Percentiles rank a stretch among this genome's conserved stretches.
Evolutionary conservation across 805 yeast species (phyloP).

Genomic region (Metschnikowia proteae): DNA sequence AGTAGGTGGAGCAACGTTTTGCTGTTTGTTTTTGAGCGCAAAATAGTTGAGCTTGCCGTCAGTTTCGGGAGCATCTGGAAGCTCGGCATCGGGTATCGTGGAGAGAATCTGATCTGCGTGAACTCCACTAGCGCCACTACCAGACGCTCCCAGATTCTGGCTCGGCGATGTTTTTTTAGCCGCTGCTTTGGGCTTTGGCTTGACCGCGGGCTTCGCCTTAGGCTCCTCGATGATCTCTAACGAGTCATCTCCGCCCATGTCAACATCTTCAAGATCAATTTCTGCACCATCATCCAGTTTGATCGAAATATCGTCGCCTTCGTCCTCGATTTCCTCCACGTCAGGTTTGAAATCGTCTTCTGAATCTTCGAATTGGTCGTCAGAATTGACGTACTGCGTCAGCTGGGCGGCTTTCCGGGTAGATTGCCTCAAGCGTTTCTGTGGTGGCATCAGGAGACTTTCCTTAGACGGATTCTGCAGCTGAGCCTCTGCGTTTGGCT

Average conservation of each 20-base stretch:
- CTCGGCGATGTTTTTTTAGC: conserved; percentile 1
- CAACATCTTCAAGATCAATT: conserved; percentile 4
- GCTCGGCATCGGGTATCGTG: conserved; percentile 70
- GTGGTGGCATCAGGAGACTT: not conserved
- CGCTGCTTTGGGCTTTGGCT: conserved; percentile 7
- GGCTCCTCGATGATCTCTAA: conserved; percentile 14
- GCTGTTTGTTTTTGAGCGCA: conserved; percentile 36
- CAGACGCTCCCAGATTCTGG: not conserved
- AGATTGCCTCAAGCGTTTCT: conserved; percentile 9
- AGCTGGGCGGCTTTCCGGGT: conserved; percentile 12
- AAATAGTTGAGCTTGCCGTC: conserved; percentile 57
- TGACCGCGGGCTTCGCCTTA: conserved; percentile 10
- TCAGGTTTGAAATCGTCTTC: conserved; percentile 24
- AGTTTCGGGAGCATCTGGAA: conserved; percentile 51
- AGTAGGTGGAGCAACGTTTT: conserved; percentile 26
- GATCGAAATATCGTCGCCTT: conserved; percentile 6
- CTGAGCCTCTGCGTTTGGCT: not conserved
- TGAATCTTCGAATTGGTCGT: conserved; percentile 20
- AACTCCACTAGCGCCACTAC: conserved; percentile 25
- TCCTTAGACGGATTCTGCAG: not conserved
- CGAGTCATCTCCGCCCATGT: conserved; percentile 7
- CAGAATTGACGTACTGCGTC: conserved; percentile 15
- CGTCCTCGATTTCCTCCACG: conserved; percentile 16
- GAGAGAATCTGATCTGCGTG: conserved; percentile 51
- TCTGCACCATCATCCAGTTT: conserved; percentile 18